Conservation (phyloP, 1,139 yeast species). For the Schizosaccharomyces versatilis region DNA sequence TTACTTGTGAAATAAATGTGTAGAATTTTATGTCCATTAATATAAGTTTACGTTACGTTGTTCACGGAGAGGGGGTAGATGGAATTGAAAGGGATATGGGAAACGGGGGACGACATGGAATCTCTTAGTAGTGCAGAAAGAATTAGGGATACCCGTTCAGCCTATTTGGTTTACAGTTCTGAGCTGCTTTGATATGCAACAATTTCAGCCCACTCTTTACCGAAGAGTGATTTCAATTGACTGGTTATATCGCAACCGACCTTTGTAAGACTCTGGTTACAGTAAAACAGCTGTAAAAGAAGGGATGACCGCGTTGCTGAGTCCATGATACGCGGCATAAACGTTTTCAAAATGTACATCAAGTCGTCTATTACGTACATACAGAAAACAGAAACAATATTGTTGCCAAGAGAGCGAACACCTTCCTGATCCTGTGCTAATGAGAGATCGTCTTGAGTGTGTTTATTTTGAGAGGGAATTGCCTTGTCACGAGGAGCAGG, state of each 20-base stretch:
- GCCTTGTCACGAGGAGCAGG: not conserved
- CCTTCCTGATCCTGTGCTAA: not conserved
- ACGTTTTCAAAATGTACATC: not conserved
- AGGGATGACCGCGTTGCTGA: not conserved
- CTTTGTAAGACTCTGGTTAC: not conserved
- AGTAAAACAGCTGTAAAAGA: not conserved
- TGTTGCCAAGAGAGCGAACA: not conserved
- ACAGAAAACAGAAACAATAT: not conserved
- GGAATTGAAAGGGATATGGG: not conserved
- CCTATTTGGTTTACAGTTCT: not conserved
- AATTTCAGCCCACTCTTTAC: not conserved
- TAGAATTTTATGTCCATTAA: constrained; percentile 2
- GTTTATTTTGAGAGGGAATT: not conserved
- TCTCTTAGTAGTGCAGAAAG: not conserved
- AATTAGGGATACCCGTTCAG: not conserved
- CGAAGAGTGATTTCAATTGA: not conserved
- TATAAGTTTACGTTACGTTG: not conserved
- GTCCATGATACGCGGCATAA: not conserved
- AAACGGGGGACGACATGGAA: not conserved
- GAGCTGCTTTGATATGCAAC: not conserved
- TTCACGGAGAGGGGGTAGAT: not conserved
- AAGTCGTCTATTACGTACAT: not conserved
- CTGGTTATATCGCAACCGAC: not conserved
- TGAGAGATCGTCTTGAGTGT: too few species aligned
- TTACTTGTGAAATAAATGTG: constrained; percentile 20